Conservation (phyloP, 345 rosid species). For the Melaleuca quinquenervia region DNA sequence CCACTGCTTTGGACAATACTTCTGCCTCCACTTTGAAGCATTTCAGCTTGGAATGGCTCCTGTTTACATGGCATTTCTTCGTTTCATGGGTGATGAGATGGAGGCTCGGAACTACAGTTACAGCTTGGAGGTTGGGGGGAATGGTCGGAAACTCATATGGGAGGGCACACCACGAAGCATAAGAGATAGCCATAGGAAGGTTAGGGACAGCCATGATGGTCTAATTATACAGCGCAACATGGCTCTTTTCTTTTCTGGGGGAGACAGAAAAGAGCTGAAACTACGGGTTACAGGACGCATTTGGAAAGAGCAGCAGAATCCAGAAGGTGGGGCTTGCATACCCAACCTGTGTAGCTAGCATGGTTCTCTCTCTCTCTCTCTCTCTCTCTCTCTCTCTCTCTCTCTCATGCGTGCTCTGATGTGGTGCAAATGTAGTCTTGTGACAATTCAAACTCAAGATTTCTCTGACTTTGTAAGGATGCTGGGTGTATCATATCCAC, state of each 20-base stretch:
- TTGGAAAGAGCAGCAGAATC: conserved; percentile 93
- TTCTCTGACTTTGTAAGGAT: background rate
- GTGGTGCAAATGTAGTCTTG: background rate
- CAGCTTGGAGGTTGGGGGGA: conserved; percentile 94
- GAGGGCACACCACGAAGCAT: conserved; percentile 88
- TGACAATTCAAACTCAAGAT: background rate
- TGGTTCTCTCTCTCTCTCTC: background rate
- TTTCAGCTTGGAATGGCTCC: conserved; percentile 97
- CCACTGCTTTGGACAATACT: conserved; percentile 90
- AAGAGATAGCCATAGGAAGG: conserved; percentile 91
- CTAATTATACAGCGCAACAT: conserved; percentile 80
- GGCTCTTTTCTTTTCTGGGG: conserved; percentile 97
- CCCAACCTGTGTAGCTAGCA: conserved; percentile 72
- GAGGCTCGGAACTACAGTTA: conserved; percentile 84
- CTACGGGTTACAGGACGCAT: conserved; percentile 85
- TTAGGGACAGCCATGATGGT: conserved; percentile 88
- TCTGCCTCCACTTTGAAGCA: conserved; percentile 96
- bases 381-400: background rate
- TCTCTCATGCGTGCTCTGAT: background rate
- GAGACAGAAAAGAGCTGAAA: conserved; percentile 88
- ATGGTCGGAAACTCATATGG: conserved; percentile 83
- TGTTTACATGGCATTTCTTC: conserved; percentile 91
- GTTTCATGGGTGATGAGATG: conserved; percentile 88
- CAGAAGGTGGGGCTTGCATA: conserved; percentile 74
- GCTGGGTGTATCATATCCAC: background rate